Evolutionary conservation across 345 rosid genomes (phyloP), one percentile per base, ranked within the genome.

Genomic region (Citrus maxima): DNA sequence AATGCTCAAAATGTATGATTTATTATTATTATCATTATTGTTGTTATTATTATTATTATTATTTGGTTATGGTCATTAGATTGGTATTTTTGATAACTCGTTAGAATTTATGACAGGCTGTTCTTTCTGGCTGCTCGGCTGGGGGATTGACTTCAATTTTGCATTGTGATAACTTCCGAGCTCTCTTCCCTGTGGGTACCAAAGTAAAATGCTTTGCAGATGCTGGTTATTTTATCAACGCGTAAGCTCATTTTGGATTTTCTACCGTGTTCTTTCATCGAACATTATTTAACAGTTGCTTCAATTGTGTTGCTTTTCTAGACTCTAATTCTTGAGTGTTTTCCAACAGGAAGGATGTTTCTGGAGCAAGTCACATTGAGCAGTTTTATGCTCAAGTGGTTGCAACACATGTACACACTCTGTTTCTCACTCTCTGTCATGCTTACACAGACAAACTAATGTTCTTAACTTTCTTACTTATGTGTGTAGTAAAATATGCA

Each of bases 51-150:
- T 34, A 34, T 34, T 34, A 34, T 4, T 34, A 0, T 34, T 34
- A 38, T 24, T 7, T 28, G 16, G 35, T 24, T 1, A 30, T 28
- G 0, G 18, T 77, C 60, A 3, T 77, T 18, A 7, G 3, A n/a
- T 46, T 10, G 62, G 32, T n/a, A 22, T 37, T 78, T 55, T 25
- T 2, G 73, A 54, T 58, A 61, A 65, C 81, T 65, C 40, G 28
- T 49, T 68, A 25, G 62, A 25, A 40, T 59, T 74, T 25, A 1
- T 77, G 3, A 10, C 72, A 96, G 99, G 99, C 97, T 83, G 80
- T 94, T 84, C 84, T 96, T 64, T 88, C 98, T 4, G 99, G 98
- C 3, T 96, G 99, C 85, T 96, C 99, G 9, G 99, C 99, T 55
- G 98, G 99, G 6, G 99, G 99, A 54, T 83, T 96, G 90, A 89